Evolutionary conservation across 148 eudicot species (phyloP).

Genomic region (Chenopodium suecicum): DNA sequence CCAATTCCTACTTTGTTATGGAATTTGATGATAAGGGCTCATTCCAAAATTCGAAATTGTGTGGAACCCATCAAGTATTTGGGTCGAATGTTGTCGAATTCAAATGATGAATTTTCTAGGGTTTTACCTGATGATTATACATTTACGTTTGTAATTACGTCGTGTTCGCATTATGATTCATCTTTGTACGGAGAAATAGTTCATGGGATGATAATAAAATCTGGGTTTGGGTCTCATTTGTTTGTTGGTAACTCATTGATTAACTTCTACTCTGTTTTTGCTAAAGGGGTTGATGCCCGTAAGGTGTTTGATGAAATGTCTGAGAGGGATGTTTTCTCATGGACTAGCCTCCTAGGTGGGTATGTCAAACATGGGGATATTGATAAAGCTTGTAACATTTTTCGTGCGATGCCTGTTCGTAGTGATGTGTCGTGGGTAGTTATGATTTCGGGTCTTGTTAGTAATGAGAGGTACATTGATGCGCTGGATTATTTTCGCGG

Average conservation of each 20-base stretch:
- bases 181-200: conserved; percentile 40
- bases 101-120: conserved; percentile 7
- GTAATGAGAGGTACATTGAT: conserved; percentile 44
- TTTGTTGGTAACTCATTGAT: conserved; percentile 65
- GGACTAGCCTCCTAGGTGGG: conserved; percentile 68
- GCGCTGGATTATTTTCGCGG: conserved; percentile 49
- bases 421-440: conserved; percentile 80
- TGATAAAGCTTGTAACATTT: conserved; percentile 41
- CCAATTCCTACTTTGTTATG: conserved; percentile 55
- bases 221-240: conserved; percentile 49
- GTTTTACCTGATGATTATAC: conserved; percentile 67
- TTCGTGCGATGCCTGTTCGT: conserved; percentile 47
- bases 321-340: conserved; percentile 53
- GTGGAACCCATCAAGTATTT: conserved; percentile 42
- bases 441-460: conserved; percentile 66
- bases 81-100: conserved; percentile 41
- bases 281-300: conserved; percentile 32
- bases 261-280: conserved; percentile 37
- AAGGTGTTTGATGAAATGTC: conserved; percentile 59
- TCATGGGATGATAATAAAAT: conserved; percentile 53
- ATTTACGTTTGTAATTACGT: conserved; percentile 55
- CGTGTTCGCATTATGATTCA: conserved; percentile 45
- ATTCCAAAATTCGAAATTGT: conserved; percentile 53
- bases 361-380: conserved; percentile 57
- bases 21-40: conserved; percentile 62